A percentile compares a stretch with the other conserved stretches of the same genome.
phyloP scores from a whole-genome alignment of 805 yeast genomes.

The Tetrapisispora pingtungensis region DNA sequence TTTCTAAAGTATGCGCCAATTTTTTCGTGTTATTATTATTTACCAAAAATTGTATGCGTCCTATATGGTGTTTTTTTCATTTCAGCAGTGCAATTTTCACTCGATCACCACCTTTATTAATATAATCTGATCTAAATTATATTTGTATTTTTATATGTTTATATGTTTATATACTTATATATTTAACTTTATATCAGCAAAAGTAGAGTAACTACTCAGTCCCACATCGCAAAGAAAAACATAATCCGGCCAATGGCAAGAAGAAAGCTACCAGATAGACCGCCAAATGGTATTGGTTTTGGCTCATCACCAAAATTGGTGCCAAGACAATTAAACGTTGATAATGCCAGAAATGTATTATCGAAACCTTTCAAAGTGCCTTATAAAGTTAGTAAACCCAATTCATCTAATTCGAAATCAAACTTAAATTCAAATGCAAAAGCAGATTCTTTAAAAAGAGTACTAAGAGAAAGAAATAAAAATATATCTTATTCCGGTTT shows the following conservation, averaged over 20 bases:
- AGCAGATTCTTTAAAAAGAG: slow-evolving; percentile 5
- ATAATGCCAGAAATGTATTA: slow-evolving; percentile 43
- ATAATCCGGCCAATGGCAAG: slow-evolving; percentile 25
- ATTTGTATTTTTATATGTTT: no score
- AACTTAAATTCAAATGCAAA: no score
- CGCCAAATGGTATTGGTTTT: slow-evolving; percentile 45
- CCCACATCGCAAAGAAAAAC: no score
- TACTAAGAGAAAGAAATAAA: slow-evolving; percentile 22
- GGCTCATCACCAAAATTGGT: slow-evolving; percentile 60
- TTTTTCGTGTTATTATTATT: no score
- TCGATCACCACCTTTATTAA: no score
- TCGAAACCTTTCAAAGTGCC: slow-evolving; percentile 65
- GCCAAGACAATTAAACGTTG: slow-evolving; percentile 43
- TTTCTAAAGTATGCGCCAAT: not conserved
- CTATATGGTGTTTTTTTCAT: no score
- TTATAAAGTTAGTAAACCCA: slow-evolving; percentile 25
- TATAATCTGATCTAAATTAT: no score
- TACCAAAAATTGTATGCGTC: no score
- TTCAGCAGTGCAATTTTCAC: no score
- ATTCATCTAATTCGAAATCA: not conserved
- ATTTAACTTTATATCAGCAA: no score
- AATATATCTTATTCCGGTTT: slow-evolving; percentile 34
- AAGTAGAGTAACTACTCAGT: not conserved
- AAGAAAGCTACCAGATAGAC: slow-evolving; percentile 34
- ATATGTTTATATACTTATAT: no score